Evolutionary conservation across 2,329 filamentous ascomycete genomes (phyloP).

Genomic region (Colletotrichum caudatum): DNA sequence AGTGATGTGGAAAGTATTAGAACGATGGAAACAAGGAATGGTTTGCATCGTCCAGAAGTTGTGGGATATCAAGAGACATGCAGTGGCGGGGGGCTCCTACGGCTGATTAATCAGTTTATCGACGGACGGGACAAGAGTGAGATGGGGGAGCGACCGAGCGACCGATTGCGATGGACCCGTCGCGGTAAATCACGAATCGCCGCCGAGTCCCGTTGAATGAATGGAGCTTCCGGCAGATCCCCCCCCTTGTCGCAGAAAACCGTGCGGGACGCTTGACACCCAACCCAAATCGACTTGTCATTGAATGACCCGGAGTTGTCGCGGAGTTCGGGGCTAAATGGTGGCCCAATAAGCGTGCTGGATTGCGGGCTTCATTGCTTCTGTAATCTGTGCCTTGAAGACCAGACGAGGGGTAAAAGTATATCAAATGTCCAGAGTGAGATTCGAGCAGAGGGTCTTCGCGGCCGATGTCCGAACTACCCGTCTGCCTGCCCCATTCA

Average conservation of each 20-base stretch:
- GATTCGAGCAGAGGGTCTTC: background rate
- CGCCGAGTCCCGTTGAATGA: constrained; percentile 38
- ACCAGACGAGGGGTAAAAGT: background rate
- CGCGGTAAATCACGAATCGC: constrained; percentile 36
- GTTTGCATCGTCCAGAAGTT: background rate
- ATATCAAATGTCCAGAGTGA: background rate
- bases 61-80: constrained; percentile 17
- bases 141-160: constrained; percentile 2
- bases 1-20: background rate
- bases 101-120: constrained; percentile 40
- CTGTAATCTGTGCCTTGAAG: background rate
- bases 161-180: constrained; percentile 35
- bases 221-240: constrained; percentile 38
- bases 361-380: background rate
- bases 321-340: constrained; percentile 20
- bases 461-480: background rate
- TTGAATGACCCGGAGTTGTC: constrained; percentile 26
- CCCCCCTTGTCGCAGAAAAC: constrained; percentile 13
- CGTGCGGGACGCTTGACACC: constrained; percentile 20
- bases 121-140: constrained; percentile 7
- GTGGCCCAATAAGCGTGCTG: background rate
- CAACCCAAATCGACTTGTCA: constrained; percentile 23
- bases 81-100: constrained; percentile 20
- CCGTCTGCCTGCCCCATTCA: background rate
- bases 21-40: background rate